phyloP scores from a whole-genome alignment of 495 filamentous ascomycete species.

The Podospora pseudoanserina region DNA sequence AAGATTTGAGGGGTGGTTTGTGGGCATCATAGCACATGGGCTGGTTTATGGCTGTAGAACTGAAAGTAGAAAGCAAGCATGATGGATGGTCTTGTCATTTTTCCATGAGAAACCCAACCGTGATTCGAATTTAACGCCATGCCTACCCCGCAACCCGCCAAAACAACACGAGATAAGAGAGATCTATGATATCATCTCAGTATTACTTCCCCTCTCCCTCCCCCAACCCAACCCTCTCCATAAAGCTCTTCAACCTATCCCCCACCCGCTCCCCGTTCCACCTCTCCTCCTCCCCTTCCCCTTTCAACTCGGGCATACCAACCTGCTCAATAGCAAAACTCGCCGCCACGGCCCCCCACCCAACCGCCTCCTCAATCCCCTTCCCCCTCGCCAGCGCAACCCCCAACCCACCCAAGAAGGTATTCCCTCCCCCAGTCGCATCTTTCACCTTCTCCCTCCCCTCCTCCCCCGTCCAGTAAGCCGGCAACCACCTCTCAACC shows the following conservation, averaged over 20 bases:
- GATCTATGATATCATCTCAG: background rate
- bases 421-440: slow-evolving; percentile 94
- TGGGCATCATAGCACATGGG: background rate
- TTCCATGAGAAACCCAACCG: background rate
- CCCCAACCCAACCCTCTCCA: background rate
- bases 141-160: no score
- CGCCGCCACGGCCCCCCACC: slow-evolving; percentile 78
- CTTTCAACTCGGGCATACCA: slow-evolving; percentile 64
- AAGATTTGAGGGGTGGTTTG: slow-evolving; percentile 35
- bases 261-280: slow-evolving; percentile 69
- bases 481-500: slow-evolving; percentile 55
- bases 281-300: slow-evolving; percentile 54
- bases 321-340: slow-evolving; percentile 95
- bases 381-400: slow-evolving; percentile 67
- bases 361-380: slow-evolving; percentile 63
- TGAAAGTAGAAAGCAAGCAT: background rate
- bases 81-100: background rate
- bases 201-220: background rate
- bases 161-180: background rate
- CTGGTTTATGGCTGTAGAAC: background rate
- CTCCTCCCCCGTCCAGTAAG: slow-evolving; percentile 52
- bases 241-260: slow-evolving; percentile 52
- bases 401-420: slow-evolving; percentile 80
- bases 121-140: background rate
- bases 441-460: slow-evolving; percentile 68